A percentile compares a stretch with the other conserved stretches of the same genome.
These are phyloP conservation scores for Ophiostoma piceae DNA, from an alignment of 2,329 filamentous ascomycete species.

Conservation along the genomic window DNA sequence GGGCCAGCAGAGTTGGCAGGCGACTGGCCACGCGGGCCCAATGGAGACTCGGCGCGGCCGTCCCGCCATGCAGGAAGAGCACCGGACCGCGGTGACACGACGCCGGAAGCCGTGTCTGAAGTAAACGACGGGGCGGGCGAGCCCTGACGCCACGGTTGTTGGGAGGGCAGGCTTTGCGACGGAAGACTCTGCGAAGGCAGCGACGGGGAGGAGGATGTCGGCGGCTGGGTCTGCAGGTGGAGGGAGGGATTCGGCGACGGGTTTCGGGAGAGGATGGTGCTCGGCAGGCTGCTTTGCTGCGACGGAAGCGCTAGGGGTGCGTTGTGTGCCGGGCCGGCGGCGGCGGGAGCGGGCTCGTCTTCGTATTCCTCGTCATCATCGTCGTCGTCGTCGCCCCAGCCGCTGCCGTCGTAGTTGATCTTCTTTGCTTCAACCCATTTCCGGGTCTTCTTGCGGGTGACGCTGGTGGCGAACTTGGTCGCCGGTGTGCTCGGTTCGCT, in stretches of 20 bases:
- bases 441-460: constrained; percentile 82
- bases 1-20: constrained; percentile 21
- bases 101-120: constrained; percentile 9
- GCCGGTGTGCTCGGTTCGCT: constrained; percentile 30
- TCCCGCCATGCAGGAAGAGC: constrained; percentile 35
- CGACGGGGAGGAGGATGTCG: constrained; percentile 22
- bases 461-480: constrained; percentile 67
- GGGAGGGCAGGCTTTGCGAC: constrained; percentile 1
- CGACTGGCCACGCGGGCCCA: constrained; percentile 31
- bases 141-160: constrained; percentile 19
- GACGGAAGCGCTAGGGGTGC: constrained; percentile 19
- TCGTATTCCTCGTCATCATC: constrained; percentile 51
- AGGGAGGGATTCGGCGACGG: constrained; percentile 27
- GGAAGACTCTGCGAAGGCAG: constrained; percentile 21
- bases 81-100: constrained; percentile 15
- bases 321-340: constrained; percentile 13
- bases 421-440: constrained; percentile 92
- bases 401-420: constrained; percentile 84
- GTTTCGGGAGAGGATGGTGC: constrained; percentile 23
- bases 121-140: constrained; percentile 27
- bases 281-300: constrained; percentile 15
- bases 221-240: constrained; percentile 27
- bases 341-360: not conserved
- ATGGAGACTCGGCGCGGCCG: constrained; percentile 40
- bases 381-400: constrained; percentile 76